These are phyloP conservation scores for Emergomyces orientalis DNA, from an alignment of 2,329 filamentous ascomycete genomes.

Conservation along the genomic window DNA sequence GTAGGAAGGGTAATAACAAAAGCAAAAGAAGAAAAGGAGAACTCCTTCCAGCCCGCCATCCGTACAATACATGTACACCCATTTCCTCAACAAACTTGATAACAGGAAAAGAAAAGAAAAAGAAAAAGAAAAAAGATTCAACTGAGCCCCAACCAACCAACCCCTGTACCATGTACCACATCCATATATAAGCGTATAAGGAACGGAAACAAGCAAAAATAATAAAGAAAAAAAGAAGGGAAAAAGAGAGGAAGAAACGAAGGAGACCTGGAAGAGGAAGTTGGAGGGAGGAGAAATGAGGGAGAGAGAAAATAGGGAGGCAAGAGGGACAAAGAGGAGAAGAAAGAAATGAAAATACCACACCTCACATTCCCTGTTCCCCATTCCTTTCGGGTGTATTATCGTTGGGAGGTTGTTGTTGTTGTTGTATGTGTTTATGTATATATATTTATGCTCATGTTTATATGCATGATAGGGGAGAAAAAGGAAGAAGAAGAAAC, in stretches of 20 bases:
- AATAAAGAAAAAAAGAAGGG: background rate
- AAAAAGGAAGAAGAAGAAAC: background rate
- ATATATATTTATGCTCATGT: background rate
- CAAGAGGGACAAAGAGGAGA: background rate
- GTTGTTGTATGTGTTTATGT: background rate
- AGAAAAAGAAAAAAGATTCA: background rate
- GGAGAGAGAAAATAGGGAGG: background rate
- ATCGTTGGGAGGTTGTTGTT: background rate
- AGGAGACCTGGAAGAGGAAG: background rate
- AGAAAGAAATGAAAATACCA: background rate
- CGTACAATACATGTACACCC: background rate
- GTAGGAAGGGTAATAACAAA: background rate
- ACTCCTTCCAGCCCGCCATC: background rate
- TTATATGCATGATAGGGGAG: conserved; percentile 1
- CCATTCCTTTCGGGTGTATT: background rate
- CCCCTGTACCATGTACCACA: background rate
- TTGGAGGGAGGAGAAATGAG: background rate
- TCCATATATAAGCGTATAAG: background rate
- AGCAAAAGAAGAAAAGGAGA: background rate
- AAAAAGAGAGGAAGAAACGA: background rate
- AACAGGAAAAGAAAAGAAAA: background rate
- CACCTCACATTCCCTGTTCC: background rate
- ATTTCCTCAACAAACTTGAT: background rate
- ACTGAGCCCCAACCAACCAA: background rate
- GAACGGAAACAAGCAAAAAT: background rate